phyloP scores from a whole-genome alignment of 2,329 filamentous ascomycete genomes.

The Colletotrichum endophyticum region DNA sequence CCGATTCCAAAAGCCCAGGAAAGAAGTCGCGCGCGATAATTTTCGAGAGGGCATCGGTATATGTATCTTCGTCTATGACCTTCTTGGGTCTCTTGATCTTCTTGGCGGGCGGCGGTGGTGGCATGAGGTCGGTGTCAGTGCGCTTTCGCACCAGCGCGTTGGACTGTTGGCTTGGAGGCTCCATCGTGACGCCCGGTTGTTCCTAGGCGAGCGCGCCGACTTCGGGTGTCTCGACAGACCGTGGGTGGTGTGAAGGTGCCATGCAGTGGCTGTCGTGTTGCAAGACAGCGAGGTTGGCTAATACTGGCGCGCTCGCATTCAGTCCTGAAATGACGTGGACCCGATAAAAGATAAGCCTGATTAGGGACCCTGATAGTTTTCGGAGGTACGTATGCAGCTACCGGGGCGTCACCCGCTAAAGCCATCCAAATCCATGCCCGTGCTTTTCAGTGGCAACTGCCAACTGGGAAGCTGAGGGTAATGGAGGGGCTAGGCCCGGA shows the following conservation, averaged over 20 bases:
- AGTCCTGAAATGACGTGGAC: background rate
- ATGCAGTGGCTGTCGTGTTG: background rate
- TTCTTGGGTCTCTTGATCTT: constrained; percentile 89
- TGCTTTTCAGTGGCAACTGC: background rate
- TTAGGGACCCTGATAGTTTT: background rate
- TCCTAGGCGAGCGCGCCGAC: background rate
- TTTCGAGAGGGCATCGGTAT: constrained; percentile 86
- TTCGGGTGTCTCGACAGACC: background rate
- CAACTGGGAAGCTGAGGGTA: background rate
- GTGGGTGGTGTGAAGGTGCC: background rate
- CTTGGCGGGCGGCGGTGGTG: constrained; percentile 82
- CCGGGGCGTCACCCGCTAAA: background rate
- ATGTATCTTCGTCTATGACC: constrained; percentile 91
- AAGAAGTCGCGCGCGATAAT: constrained; percentile 98
- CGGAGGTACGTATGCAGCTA: background rate
- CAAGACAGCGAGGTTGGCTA: background rate
- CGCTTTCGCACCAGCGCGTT: constrained; percentile 72
- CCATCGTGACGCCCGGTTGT: constrained; percentile 37
- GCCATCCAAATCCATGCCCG: background rate
- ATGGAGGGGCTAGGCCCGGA: background rate
- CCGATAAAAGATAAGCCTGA: background rate
- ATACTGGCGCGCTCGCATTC: background rate
- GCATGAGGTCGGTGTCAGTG: constrained; percentile 77
- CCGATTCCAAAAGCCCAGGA: constrained; percentile 83
- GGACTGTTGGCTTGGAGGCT: constrained; percentile 40